Conservation (phyloP, 2,329 filamentous ascomycete genomes). For the Aciculosporium take region DNA sequence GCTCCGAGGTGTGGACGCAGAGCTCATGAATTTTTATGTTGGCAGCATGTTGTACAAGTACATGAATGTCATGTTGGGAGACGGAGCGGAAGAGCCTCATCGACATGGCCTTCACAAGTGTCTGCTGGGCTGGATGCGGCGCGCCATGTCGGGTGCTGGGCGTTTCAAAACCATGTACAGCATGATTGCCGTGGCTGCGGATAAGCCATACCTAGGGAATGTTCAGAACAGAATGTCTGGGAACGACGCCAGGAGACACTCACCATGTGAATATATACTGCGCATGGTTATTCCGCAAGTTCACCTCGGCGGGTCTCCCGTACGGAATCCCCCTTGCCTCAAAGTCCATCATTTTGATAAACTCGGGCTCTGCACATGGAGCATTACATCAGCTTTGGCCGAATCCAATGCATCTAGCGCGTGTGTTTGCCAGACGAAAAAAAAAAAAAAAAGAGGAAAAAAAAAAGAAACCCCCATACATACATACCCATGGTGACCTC, state of each 20-base stretch:
- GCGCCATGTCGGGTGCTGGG: constrained; percentile 57
- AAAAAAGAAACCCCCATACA: neutral
- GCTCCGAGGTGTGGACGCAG: constrained; percentile 12
- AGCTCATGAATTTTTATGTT: constrained; percentile 1
- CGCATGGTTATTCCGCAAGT: constrained; percentile 87
- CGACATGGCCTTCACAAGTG: constrained; percentile 44
- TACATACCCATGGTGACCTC: constrained; percentile 81
- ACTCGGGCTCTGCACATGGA: constrained; percentile 51
- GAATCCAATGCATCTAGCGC: too few species aligned
- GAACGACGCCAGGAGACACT: constrained; percentile 14
- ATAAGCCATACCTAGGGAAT: constrained; percentile 62
- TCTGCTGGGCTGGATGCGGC: constrained; percentile 62
- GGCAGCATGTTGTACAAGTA: neutral
- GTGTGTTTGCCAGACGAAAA: neutral
- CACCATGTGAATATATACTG: constrained; percentile 99
- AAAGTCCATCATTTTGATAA: constrained; percentile 61
- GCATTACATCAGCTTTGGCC: neutral
- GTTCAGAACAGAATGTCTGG: constrained; percentile 1
- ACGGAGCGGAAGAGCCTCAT: neutral
- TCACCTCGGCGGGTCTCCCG: constrained; percentile 76
- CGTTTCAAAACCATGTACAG: constrained; percentile 90
- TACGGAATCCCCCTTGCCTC: constrained; percentile 76
- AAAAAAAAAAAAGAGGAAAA: neutral
- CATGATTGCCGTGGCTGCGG: constrained; percentile 81
- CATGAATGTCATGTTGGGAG: neutral